A percentile compares a stretch with the other conserved stretches of the same genome.
Evolutionary conservation across 2,329 filamentous ascomycete species (phyloP).

Genomic region (Cordyceps fumosorosea): DNA sequence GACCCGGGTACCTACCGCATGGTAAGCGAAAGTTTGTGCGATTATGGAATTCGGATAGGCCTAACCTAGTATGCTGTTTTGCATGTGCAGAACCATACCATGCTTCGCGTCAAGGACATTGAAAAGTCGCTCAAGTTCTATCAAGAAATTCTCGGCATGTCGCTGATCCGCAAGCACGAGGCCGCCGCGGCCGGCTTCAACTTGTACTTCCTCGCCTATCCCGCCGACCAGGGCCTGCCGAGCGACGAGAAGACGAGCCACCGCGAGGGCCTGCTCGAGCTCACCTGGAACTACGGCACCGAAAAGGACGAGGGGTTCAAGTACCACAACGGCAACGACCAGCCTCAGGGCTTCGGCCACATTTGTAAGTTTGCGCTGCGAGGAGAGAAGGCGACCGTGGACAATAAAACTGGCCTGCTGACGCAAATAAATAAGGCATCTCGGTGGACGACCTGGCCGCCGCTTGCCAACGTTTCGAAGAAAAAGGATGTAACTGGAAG

Average conservation of each 20-base stretch:
- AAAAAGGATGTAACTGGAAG: conserved; percentile 80
- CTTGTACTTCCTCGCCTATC: conserved; percentile 87
- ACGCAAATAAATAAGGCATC: conserved; percentile 45
- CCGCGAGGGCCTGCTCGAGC: conserved; percentile 78
- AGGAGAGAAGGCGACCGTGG: too few relatives aligned
- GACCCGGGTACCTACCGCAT: conserved; percentile 70
- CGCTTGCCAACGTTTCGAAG: conserved; percentile 81
- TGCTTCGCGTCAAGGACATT: conserved; percentile 86
- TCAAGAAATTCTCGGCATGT: conserved; percentile 85
- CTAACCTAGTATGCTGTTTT: not conserved
- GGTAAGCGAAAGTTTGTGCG: conserved; percentile 29
- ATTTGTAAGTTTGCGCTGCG: conserved; percentile 56
- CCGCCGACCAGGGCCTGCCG: conserved; percentile 46
- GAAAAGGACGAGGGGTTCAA: conserved; percentile 79
- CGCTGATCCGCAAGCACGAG: conserved; percentile 65
- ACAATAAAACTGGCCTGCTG: too few relatives aligned
- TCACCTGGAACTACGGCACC: conserved; percentile 79
- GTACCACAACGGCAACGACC: conserved; percentile 87
- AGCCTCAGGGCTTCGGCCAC: conserved; percentile 92
- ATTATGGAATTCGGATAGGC: not conserved
- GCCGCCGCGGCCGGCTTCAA: conserved; percentile 70
- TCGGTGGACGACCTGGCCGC: conserved; percentile 83
- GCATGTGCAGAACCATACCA: conserved; percentile 72
- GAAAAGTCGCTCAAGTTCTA: conserved; percentile 73
- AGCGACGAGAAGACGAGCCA: conserved; percentile 51